Percentiles rank a stretch among this genome's conserved stretches.
Evolutionary conservation across 75 land plant species (phyloP).

Genomic region (Isoetes taiwanensis): DNA sequence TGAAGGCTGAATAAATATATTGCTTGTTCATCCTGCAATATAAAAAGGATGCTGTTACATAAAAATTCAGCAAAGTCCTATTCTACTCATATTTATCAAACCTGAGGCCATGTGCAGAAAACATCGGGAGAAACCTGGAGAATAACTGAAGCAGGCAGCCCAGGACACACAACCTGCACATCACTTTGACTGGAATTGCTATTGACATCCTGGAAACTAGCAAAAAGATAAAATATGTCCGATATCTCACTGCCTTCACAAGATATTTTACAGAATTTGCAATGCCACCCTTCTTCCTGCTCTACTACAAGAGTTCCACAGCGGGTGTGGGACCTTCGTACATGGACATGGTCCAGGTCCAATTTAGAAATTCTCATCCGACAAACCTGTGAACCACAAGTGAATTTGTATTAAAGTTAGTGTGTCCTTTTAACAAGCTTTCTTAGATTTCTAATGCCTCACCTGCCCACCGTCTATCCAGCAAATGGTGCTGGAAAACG

Average conservation of each 20-base stretch:
- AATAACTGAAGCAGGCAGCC: slow-evolving; percentile 11
- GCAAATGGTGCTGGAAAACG: background rate
- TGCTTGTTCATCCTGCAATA: no score
- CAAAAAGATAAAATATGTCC: background rate
- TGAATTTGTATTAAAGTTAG: background rate
- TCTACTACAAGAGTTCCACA: slow-evolving; percentile 2
- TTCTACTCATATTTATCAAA: no score
- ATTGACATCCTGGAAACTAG: background rate
- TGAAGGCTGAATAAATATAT: no score
- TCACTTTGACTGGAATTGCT: background rate
- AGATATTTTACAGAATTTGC: background rate
- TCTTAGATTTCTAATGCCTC: background rate
- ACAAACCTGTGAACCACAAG: slow-evolving; percentile 13
- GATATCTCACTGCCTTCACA: slow-evolving; percentile 6
- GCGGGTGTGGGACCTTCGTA: background rate
- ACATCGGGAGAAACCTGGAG: slow-evolving; percentile 8
- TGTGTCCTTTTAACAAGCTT: background rate
- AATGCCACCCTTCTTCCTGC: background rate
- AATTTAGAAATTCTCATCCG: slow-evolving; percentile 6
- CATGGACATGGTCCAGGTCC: background rate
- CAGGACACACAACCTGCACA: background rate
- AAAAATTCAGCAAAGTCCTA: no score
- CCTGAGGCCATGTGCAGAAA: slow-evolving; percentile 19
- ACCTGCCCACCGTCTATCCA: slow-evolving; percentile 1
- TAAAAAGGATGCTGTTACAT: no score